Conservation (phyloP, 2,329 filamentous ascomycete genomes). For the Ceratocystis smalleyi region DNA sequence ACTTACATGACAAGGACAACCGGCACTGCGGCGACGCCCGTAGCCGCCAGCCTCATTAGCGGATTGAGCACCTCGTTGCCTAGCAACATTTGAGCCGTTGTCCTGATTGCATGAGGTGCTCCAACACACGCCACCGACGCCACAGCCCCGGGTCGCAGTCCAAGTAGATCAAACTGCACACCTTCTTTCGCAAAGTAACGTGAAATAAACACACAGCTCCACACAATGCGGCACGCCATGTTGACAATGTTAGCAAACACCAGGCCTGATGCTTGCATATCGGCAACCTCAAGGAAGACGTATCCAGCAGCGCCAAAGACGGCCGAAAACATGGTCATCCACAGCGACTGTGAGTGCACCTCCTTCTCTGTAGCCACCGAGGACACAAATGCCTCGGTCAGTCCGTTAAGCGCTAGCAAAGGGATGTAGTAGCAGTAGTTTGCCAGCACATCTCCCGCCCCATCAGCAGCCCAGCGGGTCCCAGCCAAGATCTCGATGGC, state of each 20-base stretch:
- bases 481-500: conserved; percentile 65
- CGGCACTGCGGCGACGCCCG: conserved; percentile 35
- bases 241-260: conserved; percentile 81
- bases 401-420: conserved; percentile 77
- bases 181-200: conserved; percentile 41
- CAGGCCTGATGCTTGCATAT: conserved; percentile 61
- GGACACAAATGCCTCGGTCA: conserved; percentile 83
- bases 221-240: conserved; percentile 70
- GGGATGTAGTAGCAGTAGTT: conserved; percentile 88
- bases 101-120: conserved; percentile 29
- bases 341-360: conserved; percentile 60
- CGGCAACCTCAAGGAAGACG: conserved; percentile 52
- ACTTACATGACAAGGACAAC: conserved; percentile 48
- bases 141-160: conserved; percentile 30
- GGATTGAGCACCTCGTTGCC: neutral
- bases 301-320: conserved; percentile 63
- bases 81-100: conserved; percentile 13
- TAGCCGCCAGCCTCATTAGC: conserved; percentile 29
- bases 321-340: conserved; percentile 70
- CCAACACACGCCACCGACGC: conserved; percentile 31
- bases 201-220: conserved; percentile 60
- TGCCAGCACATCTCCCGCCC: conserved; percentile 57
- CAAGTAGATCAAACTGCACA: conserved; percentile 27
- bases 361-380: conserved; percentile 64
- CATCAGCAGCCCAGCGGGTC: conserved; percentile 55